A percentile compares a stretch with the other conserved stretches of the same genome.
These are phyloP conservation scores for Colletotrichum siamense DNA, from an alignment of 2,329 filamentous ascomycete species.

Conservation along the genomic window DNA sequence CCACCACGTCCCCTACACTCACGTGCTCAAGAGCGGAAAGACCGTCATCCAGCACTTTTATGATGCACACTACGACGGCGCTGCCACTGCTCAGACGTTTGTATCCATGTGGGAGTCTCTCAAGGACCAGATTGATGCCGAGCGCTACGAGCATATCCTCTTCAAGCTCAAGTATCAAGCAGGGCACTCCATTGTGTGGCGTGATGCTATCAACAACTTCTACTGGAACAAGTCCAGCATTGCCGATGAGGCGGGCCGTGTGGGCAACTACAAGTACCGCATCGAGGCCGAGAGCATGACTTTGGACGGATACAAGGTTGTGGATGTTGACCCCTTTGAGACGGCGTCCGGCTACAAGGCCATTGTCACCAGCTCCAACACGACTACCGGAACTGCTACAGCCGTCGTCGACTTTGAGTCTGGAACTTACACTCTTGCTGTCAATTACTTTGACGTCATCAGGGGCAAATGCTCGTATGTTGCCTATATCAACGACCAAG, in stretches of 20 bases:
- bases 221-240: constrained; percentile 68
- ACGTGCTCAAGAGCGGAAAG: constrained; percentile 64
- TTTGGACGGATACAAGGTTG: constrained; percentile 60
- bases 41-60: constrained; percentile 74
- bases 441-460: constrained; percentile 71
- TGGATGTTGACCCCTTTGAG: constrained; percentile 59
- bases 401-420: constrained; percentile 50
- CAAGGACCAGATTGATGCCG: constrained; percentile 59
- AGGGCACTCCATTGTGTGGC: constrained; percentile 74
- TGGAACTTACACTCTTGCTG: constrained; percentile 66
- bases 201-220: constrained; percentile 70
- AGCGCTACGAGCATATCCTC: constrained; percentile 64
- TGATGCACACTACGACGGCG: constrained; percentile 65
- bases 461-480: constrained; percentile 63
- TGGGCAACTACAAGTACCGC: constrained; percentile 67
- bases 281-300: constrained; percentile 73
- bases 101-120: constrained; percentile 58
- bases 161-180: constrained; percentile 69
- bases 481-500: constrained; percentile 56
- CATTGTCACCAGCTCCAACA: constrained; percentile 62
- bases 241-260: constrained; percentile 58
- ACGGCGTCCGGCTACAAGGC: constrained; percentile 60
- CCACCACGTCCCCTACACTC: constrained; percentile 74
- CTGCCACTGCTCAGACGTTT: constrained; percentile 66
- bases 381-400: constrained; percentile 50